Percentiles rank a stretch among this genome's conserved stretches.
Conservation (phyloP, 257 asterid genomes). For the Solanum chmielewskii region DNA sequence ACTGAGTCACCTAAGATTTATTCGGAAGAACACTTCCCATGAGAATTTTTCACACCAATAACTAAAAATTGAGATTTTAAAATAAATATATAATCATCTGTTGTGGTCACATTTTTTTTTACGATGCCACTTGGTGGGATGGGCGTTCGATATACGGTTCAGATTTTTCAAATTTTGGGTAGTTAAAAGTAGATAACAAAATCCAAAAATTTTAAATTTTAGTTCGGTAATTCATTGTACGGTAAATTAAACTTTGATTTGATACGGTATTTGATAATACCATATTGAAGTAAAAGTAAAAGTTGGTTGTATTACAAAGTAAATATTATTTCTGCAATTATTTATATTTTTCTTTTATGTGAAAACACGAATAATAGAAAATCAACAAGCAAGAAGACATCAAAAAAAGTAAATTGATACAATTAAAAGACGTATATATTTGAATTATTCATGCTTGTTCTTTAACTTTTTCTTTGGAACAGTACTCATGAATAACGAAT, state of each 20-base stretch:
- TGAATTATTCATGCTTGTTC: not conserved
- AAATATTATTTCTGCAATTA: not conserved
- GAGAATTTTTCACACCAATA: not conserved
- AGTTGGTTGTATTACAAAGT: not conserved
- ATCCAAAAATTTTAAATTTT: not conserved
- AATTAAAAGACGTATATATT: no score
- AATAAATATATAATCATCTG: not conserved
- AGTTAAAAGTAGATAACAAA: not conserved
- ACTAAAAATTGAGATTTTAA: not conserved
- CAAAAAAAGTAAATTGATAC: not conserved
- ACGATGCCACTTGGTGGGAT: not conserved
- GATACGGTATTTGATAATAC: no score
- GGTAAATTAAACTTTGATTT: not conserved
- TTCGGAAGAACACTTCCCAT: not conserved
- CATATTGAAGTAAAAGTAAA: not conserved
- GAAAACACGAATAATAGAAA: not conserved
- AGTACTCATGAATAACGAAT: not conserved
- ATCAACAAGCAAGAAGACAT: not conserved
- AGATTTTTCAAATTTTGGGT: no score
- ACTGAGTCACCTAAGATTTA: rapidly evolving
- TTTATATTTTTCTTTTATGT: not conserved
- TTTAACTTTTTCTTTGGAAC: not conserved
- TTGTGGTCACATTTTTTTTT: not conserved
- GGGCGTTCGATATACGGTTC: not conserved
- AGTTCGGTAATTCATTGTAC: no score